Evolutionary conservation across 192 early-diverging fungal genomes (phyloP).

Genomic region (Backusella westeae): DNA sequence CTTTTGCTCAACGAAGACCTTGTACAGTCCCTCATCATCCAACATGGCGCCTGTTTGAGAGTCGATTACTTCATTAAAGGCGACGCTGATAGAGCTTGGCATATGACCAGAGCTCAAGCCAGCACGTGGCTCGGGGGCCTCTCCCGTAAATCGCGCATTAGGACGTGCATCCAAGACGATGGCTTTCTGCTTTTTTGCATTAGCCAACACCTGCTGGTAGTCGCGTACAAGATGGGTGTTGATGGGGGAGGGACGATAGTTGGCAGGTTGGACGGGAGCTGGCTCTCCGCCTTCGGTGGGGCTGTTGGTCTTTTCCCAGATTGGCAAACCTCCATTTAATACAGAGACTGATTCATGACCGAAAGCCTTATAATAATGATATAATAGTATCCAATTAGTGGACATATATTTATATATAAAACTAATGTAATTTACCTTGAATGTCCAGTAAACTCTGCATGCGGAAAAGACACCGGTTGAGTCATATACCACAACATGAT

Average conservation of each 20-base stretch:
- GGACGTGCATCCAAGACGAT: constrained; percentile 74
- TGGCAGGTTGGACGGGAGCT: constrained; percentile 24
- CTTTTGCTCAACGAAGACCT: constrained; percentile 50
- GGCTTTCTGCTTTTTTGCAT: constrained; percentile 40
- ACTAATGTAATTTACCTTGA: constrained; percentile 54
- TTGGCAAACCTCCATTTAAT: constrained; percentile 84
- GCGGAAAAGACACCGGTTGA: constrained; percentile 76
- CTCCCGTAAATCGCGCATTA: constrained; percentile 62
- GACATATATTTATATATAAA: background rate
- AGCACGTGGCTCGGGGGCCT: constrained; percentile 74
- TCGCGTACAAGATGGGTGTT: constrained; percentile 48
- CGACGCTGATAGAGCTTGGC: constrained; percentile 75
- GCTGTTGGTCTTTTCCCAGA: constrained; percentile 63
- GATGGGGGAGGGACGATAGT: constrained; percentile 34
- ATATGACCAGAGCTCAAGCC: constrained; percentile 82
- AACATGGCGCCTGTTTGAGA: constrained; percentile 55
- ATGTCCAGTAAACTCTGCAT: constrained; percentile 91
- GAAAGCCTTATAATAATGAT: constrained; percentile 58
- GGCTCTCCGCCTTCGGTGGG: constrained; percentile 46
- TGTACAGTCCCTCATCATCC: constrained; percentile 49
- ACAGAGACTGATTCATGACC: constrained; percentile 87
- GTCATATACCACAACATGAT: constrained; percentile 94
- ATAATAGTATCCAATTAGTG: background rate
- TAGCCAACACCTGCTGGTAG: constrained; percentile 57
- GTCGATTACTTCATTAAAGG: constrained; percentile 60